A percentile compares a stretch with the other conserved stretches of the same genome.
phyloP scores from a whole-genome alignment of 2,329 filamentous ascomycete genomes.

The Phaeosphaeria sp. region DNA sequence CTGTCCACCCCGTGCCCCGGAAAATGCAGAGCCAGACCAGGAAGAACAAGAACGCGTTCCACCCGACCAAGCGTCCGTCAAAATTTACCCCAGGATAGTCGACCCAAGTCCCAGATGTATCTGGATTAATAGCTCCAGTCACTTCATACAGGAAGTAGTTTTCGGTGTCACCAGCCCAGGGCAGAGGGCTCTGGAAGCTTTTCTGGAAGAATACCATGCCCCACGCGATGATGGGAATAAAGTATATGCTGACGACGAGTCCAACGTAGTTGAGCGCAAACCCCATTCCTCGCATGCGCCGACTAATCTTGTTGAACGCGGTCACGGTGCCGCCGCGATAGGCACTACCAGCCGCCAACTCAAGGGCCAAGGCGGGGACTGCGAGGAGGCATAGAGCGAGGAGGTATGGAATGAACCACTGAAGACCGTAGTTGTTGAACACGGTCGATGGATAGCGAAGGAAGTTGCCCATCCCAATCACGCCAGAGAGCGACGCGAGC shows the following conservation, averaged over 20 bases:
- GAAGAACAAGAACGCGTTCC: conserved; percentile 6
- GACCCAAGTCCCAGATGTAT: neutral
- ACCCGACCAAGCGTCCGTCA: neutral
- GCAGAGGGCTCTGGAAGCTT: conserved; percentile 17
- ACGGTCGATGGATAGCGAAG: conserved; percentile 21
- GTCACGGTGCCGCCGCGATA: conserved; percentile 26
- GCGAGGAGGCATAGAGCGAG: conserved; percentile 23
- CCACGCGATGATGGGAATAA: conserved; percentile 21
- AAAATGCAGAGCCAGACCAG: conserved; percentile 23
- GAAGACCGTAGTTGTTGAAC: conserved; percentile 25
- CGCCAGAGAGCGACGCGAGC: conserved; percentile 21
- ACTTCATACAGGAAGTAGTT: conserved; percentile 10
- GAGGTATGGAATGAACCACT: conserved; percentile 22
- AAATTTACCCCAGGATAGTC: neutral
- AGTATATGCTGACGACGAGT: conserved; percentile 19
- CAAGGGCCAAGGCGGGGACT: conserved; percentile 20
- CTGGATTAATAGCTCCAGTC: neutral
- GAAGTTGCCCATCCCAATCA: conserved; percentile 22
- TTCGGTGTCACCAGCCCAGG: conserved; percentile 15
- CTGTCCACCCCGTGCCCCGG: conserved; percentile 22
- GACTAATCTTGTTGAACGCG: conserved; percentile 25
- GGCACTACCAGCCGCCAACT: conserved; percentile 22
- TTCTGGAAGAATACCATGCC: conserved; percentile 22
- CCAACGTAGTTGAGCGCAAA: conserved; percentile 6
- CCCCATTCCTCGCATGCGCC: conserved; percentile 20